A percentile compares a stretch with the other conserved stretches of the same genome.
phyloP scores from a whole-genome alignment of 169 alveolate genomes.

The Eimeria zaria region DNA sequence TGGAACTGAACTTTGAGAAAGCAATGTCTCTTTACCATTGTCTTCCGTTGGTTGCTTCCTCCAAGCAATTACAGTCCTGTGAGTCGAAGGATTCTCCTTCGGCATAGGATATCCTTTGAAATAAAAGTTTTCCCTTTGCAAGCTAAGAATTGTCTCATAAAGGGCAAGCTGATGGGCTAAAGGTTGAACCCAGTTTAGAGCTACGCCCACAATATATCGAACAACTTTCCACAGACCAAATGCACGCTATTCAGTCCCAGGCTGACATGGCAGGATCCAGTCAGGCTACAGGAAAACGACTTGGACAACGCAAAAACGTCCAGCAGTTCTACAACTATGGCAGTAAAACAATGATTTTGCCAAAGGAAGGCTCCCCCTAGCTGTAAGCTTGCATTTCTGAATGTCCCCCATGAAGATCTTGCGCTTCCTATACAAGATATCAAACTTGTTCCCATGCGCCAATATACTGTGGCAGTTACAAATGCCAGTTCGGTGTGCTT shows the following conservation, averaged over 20 bases:
- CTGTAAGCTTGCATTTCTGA: conserved; percentile 1
- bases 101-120: not conserved
- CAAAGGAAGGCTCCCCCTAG: not conserved
- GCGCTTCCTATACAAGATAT: not conserved
- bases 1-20: not conserved
- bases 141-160: not conserved
- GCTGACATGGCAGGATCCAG: not conserved
- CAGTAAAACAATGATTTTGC: not conserved
- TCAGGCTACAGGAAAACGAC: not conserved
- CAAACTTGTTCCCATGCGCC: not conserved
- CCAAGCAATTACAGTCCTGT: not conserved
- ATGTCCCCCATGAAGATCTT: not conserved
- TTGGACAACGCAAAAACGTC: not conserved
- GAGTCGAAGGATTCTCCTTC: not conserved
- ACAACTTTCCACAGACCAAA: not conserved
- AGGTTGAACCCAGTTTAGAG: not conserved
- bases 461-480: not conserved
- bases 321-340: not conserved
- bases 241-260: not conserved
- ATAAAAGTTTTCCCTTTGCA: not conserved
- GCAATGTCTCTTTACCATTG: not conserved
- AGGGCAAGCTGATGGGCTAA: conserved; percentile 28
- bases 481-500: not conserved
- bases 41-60: not conserved
- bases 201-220: not conserved